Evolutionary conservation across 306 rosid genomes (phyloP).

Genomic region (Cicer chorassanicum): DNA sequence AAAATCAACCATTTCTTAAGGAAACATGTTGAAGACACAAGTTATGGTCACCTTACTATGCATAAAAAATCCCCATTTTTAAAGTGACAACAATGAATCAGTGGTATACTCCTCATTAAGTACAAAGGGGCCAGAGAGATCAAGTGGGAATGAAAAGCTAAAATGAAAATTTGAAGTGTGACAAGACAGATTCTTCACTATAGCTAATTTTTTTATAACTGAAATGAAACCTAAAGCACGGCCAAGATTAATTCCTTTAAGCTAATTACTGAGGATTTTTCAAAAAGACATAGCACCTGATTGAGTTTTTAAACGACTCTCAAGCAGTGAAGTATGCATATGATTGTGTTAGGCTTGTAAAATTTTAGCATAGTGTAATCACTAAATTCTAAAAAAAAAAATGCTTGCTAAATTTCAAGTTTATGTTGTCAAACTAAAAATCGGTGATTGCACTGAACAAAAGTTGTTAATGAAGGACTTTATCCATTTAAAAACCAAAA

Average conservation of each 20-base stretch:
- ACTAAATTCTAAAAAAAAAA: too few species aligned
- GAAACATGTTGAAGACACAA: neutral
- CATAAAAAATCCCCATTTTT: neutral
- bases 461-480: conserved; percentile 32
- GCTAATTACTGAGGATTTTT: conserved; percentile 7
- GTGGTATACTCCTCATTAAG: conserved; percentile 5
- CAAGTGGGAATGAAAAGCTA: neutral
- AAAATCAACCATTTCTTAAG: conserved; percentile 12
- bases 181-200: conserved; percentile 1
- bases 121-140: conserved; percentile 3
- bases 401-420: conserved; percentile 37
- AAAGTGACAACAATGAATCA: neutral
- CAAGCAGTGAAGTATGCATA: conserved; percentile 34
- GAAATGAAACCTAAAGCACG: conserved; percentile 19
- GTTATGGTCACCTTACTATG: neutral
- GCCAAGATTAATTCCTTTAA: neutral
- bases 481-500: conserved; percentile 39
- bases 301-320: conserved; percentile 5
- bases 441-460: conserved; percentile 6
- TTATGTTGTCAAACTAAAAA: conserved; percentile 35
- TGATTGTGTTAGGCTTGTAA: conserved; percentile 37
- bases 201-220: conserved; percentile 21
- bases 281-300: conserved; percentile 25
- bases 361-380: too few species aligned
- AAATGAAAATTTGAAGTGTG: neutral